phyloP scores from a whole-genome alignment of 2,329 filamentous ascomycete genomes.

The Penicillium frequentans region DNA sequence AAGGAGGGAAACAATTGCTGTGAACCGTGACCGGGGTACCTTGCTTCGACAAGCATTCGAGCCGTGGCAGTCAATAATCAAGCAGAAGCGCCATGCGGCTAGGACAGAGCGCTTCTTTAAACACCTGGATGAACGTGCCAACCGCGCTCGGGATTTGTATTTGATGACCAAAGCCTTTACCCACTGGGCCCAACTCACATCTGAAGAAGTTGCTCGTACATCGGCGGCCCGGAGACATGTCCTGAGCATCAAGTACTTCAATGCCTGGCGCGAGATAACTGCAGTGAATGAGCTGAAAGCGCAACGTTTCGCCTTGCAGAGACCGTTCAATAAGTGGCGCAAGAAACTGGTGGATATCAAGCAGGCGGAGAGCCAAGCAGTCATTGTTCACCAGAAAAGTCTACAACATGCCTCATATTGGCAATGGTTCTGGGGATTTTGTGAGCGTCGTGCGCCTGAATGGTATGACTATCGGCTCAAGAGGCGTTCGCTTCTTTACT shows the following conservation, averaged over 20 bases:
- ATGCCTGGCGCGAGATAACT: constrained; percentile 67
- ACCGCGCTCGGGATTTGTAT: constrained; percentile 64
- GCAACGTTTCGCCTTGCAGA: constrained; percentile 53
- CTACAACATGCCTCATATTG: constrained; percentile 38
- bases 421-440: constrained; percentile 48
- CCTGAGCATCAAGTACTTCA: constrained; percentile 67
- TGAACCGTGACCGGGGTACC: constrained; percentile 50
- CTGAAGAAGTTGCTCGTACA: constrained; percentile 65
- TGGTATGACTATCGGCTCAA: constrained; percentile 45
- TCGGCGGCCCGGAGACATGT: constrained; percentile 69
- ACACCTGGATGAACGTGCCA: constrained; percentile 60
- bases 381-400: constrained; percentile 29
- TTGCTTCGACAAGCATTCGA: constrained; percentile 56
- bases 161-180: constrained; percentile 64
- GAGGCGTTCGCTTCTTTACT: constrained; percentile 40
- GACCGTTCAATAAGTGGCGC: constrained; percentile 57
- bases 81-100: constrained; percentile 41
- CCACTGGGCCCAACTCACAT: constrained; percentile 67
- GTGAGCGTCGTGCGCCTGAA: constrained; percentile 44
- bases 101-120: constrained; percentile 56
- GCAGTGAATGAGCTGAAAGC: constrained; percentile 58
- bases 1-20: constrained; percentile 46
- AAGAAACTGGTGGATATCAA: constrained; percentile 40
- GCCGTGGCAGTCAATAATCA: constrained; percentile 47
- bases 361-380: constrained; percentile 35